Evolutionary conservation across 306 rosid genomes (phyloP).

Genomic region (Trichosanthes cucumerina): DNA sequence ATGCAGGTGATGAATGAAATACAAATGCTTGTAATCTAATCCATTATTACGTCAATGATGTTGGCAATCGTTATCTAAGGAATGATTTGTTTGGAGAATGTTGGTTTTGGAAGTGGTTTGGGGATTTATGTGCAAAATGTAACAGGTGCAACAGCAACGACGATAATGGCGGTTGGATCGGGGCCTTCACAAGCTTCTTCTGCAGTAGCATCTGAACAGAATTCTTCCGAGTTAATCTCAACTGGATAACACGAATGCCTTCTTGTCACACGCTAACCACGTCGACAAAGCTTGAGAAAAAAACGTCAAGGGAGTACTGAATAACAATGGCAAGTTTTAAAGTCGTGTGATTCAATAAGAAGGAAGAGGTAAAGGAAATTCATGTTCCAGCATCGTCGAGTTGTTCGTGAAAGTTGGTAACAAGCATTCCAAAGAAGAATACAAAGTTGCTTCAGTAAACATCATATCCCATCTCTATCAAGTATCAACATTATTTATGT

Average conservation of each 20-base stretch:
- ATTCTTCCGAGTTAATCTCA: constrained; percentile 30
- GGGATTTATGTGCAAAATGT: background rate
- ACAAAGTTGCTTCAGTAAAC: constrained; percentile 3
- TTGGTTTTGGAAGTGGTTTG: constrained; percentile 15
- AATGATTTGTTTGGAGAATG: background rate
- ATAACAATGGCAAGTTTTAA: background rate
- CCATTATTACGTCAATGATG: background rate
- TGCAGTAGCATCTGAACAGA: constrained; percentile 41
- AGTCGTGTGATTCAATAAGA: constrained; percentile 1
- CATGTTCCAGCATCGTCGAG: constrained; percentile 3
- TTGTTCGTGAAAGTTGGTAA: background rate
- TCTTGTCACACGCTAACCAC: constrained; percentile 35
- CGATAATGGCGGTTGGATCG: constrained; percentile 10
- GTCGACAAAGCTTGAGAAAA: constrained; percentile 14
- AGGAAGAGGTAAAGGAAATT: background rate
- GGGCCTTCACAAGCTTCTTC: constrained; percentile 41
- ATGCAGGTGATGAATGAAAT: constrained; percentile 34
- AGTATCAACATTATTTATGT: constrained; percentile 13
- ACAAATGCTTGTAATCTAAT: background rate
- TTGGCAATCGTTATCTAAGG: background rate
- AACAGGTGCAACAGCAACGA: constrained; percentile 30
- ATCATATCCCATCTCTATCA: constrained; percentile 4
- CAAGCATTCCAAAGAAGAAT: background rate
- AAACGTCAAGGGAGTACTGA: background rate
- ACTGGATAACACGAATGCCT: constrained; percentile 2